These are phyloP conservation scores for Amanita fuliginea DNA, from an alignment of 768 basidiomycete genomes.

Conservation along the genomic window DNA sequence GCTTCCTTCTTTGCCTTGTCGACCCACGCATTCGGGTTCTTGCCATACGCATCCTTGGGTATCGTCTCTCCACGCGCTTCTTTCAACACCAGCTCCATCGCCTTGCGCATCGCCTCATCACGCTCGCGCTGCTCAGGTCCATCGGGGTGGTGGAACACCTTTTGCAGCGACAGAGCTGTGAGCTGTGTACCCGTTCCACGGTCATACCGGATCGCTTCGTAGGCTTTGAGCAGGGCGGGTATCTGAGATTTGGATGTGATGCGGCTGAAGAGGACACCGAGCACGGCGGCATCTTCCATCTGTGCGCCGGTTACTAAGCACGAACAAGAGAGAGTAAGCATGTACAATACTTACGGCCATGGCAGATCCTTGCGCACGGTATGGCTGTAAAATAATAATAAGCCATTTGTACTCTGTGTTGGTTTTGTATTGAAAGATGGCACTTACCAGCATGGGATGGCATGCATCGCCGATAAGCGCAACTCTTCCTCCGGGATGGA, in stretches of 20 bases:
- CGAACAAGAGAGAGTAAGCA: no score
- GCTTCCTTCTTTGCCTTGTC: constrained; percentile 34
- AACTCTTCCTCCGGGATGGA: constrained; percentile 31
- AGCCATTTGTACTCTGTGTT: background rate
- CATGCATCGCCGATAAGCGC: constrained; percentile 43
- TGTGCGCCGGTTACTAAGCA: no score
- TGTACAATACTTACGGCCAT: constrained; percentile 33
- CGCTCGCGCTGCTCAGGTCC: constrained; percentile 43
- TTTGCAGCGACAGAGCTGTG: constrained; percentile 38
- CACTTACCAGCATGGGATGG: constrained; percentile 46
- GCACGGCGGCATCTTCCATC: constrained; percentile 40
- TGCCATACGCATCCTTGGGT: constrained; percentile 14
- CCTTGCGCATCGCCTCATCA: constrained; percentile 37
- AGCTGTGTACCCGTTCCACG: constrained; percentile 40
- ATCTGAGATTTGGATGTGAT: constrained; percentile 33
- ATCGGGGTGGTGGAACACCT: constrained; percentile 46
- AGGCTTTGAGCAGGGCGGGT: constrained; percentile 34
- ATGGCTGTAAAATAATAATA: constrained; percentile 23
- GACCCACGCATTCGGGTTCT: constrained; percentile 41
- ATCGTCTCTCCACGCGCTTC: constrained; percentile 12
- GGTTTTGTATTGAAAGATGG: background rate
- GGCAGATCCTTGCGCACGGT: constrained; percentile 43
- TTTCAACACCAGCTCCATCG: constrained; percentile 31
- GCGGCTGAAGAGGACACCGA: constrained; percentile 40
- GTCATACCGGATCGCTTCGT: constrained; percentile 37